Evolutionary conservation across 2,329 filamentous ascomycete species (phyloP), one percentile per base, ranked within the genome.

Genomic region (Tothia fuscella): DNA sequence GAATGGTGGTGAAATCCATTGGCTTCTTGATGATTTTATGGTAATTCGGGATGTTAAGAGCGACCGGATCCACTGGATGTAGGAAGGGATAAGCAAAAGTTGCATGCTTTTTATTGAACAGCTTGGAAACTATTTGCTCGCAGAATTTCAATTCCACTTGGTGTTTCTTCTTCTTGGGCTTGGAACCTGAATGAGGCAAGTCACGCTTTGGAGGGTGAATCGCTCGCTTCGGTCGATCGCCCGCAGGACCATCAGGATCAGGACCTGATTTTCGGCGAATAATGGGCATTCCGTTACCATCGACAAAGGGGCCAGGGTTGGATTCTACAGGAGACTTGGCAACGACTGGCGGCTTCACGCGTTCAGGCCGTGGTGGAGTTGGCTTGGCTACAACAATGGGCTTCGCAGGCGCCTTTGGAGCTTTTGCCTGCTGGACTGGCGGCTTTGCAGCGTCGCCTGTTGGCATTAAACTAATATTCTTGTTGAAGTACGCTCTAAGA

Each of bases 1-100:
- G 70, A 55, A 94, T 82, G n/a, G 85, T 94, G 13, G 73, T 70
- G 38, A 95, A 69, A 58, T 98, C 89, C 89, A 96, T 98, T 0
- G 91, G 91, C 57, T 88, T 86, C 68, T 94, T 96, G 64, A 98
- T 87, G 47, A 96, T 70, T 53, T 82, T 86, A 58, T 91, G 85
- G 58, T 98, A 98, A 19, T 82, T 80, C 1, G 91, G 91, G 46
- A 96, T 95, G 57, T 89, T 87, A 41, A 96, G 67, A 1, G 88
- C 89, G 26, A 96, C 88, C 0, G 91, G 87, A 56, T 98, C 91
- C 16, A 98, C 91, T 0, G 91, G 83, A 6, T 74, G 65, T 52
- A 85, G 66, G 65, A 98, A 98, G 45, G 83, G 80, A 42, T 72
- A 71, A 32, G 85, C 85, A 49, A 80, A 65, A 2, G 63, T 56